phyloP scores from a whole-genome alignment of 129 eudicot genomes.

The Saposhnikovia divaricata region DNA sequence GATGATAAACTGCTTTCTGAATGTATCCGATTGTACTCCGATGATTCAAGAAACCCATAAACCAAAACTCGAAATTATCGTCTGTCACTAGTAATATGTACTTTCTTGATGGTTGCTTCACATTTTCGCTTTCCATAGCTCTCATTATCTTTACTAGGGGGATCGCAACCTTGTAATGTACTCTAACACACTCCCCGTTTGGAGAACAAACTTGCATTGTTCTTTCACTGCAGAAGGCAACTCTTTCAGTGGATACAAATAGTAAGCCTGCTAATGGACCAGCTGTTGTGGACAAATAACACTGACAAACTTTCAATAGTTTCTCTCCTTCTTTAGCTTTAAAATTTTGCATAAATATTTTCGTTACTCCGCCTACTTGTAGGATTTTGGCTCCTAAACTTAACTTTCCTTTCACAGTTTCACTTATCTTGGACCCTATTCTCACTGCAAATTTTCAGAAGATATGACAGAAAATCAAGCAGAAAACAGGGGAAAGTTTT shows the following conservation, averaged over 20 bases:
- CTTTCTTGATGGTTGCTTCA: slow-evolving; percentile 23
- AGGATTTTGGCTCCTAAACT: slow-evolving; percentile 26
- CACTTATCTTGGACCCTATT: slow-evolving; percentile 21
- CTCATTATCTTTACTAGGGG: slow-evolving; percentile 20
- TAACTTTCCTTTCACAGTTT: slow-evolving; percentile 26
- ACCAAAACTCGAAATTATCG: slow-evolving; percentile 40
- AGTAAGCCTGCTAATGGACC: slow-evolving; percentile 38
- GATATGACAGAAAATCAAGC: not conserved
- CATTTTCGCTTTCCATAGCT: slow-evolving; percentile 16
- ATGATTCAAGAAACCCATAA: slow-evolving; percentile 12
- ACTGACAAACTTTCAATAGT: slow-evolving; percentile 28
- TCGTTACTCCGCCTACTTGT: slow-evolving; percentile 20
- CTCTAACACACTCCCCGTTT: not conserved
- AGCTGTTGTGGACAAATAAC: slow-evolving; percentile 32
- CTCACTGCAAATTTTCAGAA: not conserved
- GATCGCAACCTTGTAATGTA: slow-evolving; percentile 22
- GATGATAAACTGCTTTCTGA: slow-evolving; percentile 5
- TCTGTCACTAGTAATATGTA: slow-evolving; percentile 25
- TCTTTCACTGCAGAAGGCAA: slow-evolving; percentile 22
- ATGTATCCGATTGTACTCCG: slow-evolving; percentile 18
- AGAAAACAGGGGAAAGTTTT: not conserved
- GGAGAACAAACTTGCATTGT: slow-evolving; percentile 14
- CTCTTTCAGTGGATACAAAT: slow-evolving; percentile 21
- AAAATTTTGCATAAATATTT: slow-evolving; percentile 20
- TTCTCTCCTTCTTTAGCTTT: slow-evolving; percentile 20